Evolutionary conservation across 2,329 filamentous ascomycete genomes (phyloP).

Genomic region (Sclerotiophoma versabilis): DNA sequence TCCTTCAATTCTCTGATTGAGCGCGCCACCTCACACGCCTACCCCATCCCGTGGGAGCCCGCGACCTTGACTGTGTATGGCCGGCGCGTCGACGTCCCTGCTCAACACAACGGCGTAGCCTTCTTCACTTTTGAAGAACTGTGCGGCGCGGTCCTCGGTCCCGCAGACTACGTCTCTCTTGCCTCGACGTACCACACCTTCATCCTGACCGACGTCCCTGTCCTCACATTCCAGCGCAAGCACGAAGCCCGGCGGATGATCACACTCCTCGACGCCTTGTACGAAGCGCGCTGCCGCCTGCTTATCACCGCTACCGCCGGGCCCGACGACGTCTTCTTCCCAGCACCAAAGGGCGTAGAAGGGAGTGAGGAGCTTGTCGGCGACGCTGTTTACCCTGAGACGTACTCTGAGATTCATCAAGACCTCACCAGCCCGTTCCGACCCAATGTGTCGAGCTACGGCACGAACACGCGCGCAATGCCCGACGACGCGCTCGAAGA

Average conservation of each 20-base stretch:
- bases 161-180: slow-evolving; percentile 83
- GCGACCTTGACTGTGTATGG: slow-evolving; percentile 66
- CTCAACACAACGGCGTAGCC: slow-evolving; percentile 64
- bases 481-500: slow-evolving; percentile 58
- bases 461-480: slow-evolving; percentile 44
- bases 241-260: slow-evolving; percentile 84
- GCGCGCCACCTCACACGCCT: slow-evolving; percentile 39
- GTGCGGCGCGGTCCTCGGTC: slow-evolving; percentile 70
- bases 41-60: slow-evolving; percentile 53
- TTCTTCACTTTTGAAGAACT: slow-evolving; percentile 74
- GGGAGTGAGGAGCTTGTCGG: slow-evolving; percentile 25
- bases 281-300: slow-evolving; percentile 81
- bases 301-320: slow-evolving; percentile 71
- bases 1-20: slow-evolving; percentile 33
- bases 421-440: slow-evolving; percentile 79
- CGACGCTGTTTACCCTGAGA: slow-evolving; percentile 70
- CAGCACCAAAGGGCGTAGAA: slow-evolving; percentile 42
- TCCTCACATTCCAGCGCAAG: slow-evolving; percentile 72
- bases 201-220: slow-evolving; percentile 73
- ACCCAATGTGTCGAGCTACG: slow-evolving; percentile 76
- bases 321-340: slow-evolving; percentile 81
- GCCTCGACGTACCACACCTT: slow-evolving; percentile 82
- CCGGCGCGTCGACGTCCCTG: slow-evolving; percentile 66
- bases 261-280: slow-evolving; percentile 76
- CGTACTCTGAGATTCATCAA: slow-evolving; percentile 77